Base-by-base conservation (phyloP, 164 flowering plant genomes). In the Euptelea pleiosperma region DNA sequence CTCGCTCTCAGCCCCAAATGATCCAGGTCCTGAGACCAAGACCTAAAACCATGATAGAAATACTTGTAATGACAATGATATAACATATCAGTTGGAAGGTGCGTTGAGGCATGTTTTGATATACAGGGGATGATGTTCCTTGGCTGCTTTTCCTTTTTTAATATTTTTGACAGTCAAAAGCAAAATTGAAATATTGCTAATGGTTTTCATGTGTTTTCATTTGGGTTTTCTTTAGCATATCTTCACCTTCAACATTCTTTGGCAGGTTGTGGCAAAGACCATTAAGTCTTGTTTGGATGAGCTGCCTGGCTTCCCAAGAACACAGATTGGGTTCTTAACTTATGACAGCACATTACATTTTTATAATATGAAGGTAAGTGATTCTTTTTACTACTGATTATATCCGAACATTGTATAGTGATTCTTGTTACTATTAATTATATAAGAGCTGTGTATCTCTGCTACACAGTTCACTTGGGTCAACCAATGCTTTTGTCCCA, bases 261-360 rank as follows among this genome's bases (percentile, higher is more conserved):
- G 66, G 68, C 80, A 94, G 99, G 75, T 82, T 59, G 86, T 82
- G 52, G 97, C 99, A 36, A 75, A 91, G 68, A 94, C 99, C 61
- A 85, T 94, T 14, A 82, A 75, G 71, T 82, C 95, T 55, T 85
- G 88, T 67, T 70, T 94, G 82, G 93, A 90, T 79, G 78, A 75
- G 49, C 66, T 94, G 64, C 99, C 91, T 70, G 96, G 99, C 31
- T 83, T 24, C 63, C 85, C 99, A 33, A 76, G 99, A 68, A 94
- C 99, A 50, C 99, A 85, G 73, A 87, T 94, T 67, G 96, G 99
- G 6, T 91, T 94, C 73, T 78, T 91, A 68, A 94, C 99, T 56
- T 94, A 67, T 78, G 99, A 94, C 70, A 91, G 99, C 78, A 80
- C 95, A 1, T 73, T 94, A 45, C 99, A 94, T 72, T 94, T 94